Conservation (phyloP, 345 rosid species). For the Gossypium raimondii region DNA sequence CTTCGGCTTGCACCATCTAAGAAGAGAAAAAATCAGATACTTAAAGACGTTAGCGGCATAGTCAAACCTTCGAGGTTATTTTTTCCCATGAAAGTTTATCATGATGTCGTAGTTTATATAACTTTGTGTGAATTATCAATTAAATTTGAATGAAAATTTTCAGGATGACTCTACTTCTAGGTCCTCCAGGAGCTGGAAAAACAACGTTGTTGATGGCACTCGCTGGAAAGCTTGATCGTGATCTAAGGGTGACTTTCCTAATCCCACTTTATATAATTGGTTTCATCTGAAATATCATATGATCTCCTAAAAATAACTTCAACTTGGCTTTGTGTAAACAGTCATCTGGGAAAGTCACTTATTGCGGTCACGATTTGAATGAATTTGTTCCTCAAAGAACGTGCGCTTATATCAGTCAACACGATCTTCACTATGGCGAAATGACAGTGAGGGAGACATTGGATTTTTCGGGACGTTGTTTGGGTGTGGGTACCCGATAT, state of each 20-base stretch:
- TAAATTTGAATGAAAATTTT: constrained; percentile 11
- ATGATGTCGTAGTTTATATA: neutral
- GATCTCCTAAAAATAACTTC: neutral
- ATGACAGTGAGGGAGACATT: constrained; percentile 84
- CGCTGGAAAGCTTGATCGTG: constrained; percentile 62
- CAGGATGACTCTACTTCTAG: constrained; percentile 87
- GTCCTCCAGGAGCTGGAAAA: constrained; percentile 89
- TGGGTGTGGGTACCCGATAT: constrained; percentile 66
- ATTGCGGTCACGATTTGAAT: constrained; percentile 61
- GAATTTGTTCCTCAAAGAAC: constrained; percentile 82
- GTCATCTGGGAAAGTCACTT: constrained; percentile 64
- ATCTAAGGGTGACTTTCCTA: constrained; percentile 45
- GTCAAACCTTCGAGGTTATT: constrained; percentile 79
- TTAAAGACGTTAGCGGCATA: constrained; percentile 60
- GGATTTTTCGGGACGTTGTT: constrained; percentile 77
- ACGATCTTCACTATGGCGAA: constrained; percentile 77
- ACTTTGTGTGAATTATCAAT: neutral
- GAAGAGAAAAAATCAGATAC: constrained; percentile 65
- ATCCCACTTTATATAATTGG: neutral
- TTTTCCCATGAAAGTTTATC: neutral
- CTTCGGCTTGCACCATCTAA: constrained; percentile 62
- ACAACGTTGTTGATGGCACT: constrained; percentile 75
- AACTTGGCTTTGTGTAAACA: constrained; percentile 20
- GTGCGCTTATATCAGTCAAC: constrained; percentile 79
- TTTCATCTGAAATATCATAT: neutral